Conservation (phyloP, 176 grass and related monocot genomes). For the Tuctoria greenei region DNA sequence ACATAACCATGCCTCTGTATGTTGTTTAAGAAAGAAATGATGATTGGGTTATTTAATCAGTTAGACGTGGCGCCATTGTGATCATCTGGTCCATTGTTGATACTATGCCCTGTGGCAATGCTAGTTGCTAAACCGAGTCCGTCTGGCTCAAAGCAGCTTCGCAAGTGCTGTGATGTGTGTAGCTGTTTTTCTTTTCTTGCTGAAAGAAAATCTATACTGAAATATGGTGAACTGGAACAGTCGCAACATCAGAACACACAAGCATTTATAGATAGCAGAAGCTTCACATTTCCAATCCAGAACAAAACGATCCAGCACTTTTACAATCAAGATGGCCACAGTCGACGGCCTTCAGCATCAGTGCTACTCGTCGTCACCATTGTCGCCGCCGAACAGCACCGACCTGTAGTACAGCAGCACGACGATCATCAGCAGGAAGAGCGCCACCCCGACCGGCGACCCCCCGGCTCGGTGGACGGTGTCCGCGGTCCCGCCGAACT, state of each 20-base stretch:
- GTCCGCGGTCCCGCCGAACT: constrained; percentile 49
- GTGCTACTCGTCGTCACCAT: constrained; percentile 39
- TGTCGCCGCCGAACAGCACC: constrained; percentile 47
- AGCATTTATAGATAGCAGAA: neutral
- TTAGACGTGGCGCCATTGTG: neutral
- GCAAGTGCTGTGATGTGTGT: neutral
- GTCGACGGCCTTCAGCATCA: neutral
- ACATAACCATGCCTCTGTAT: neutral
- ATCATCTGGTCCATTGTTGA: neutral
- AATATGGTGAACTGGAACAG: neutral
- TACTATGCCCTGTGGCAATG: neutral
- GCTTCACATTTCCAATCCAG: constrained; percentile 1
- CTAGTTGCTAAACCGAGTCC: neutral
- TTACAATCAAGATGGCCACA: neutral
- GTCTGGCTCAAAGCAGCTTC: neutral
- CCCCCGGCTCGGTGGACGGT: constrained; percentile 61
- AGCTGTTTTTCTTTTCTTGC: neutral
- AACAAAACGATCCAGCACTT: neutral
- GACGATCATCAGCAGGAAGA: constrained; percentile 58
- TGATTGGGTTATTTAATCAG: neutral
- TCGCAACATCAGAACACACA: neutral
- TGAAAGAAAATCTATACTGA: neutral
- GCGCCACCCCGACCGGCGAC: constrained; percentile 58
- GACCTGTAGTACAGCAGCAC: constrained; percentile 58
- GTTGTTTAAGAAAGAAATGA: neutral